Evolutionary conservation across 139 green algal species (phyloP).

Genomic region (Zygnema cylindricum): DNA sequence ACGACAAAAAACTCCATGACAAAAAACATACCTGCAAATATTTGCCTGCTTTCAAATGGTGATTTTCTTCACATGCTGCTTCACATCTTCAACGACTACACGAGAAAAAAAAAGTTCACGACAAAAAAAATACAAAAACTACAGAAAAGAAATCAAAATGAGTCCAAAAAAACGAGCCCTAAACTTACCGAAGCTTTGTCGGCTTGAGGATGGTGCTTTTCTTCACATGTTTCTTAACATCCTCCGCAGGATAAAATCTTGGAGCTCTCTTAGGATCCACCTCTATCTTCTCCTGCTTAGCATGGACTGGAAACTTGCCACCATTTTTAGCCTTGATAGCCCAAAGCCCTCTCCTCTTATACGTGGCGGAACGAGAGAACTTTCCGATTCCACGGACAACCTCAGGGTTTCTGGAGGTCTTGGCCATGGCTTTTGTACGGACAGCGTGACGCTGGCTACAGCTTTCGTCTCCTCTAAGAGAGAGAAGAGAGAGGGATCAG

Average conservation of each 20-base stretch:
- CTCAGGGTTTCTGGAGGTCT: conserved; percentile 26
- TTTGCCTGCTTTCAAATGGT: too few relatives aligned
- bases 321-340: conserved; percentile 96
- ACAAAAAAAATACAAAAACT: too few relatives aligned
- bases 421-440: conserved; percentile 37
- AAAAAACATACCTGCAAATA: too few relatives aligned
- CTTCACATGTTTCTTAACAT: conserved; percentile 83
- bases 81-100: too few relatives aligned
- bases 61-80: too few relatives aligned
- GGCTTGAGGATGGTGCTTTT: conserved; percentile 70
- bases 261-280: conserved; percentile 70
- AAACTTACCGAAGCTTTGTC: conserved; percentile 82
- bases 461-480: too few relatives aligned
- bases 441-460: too few relatives aligned
- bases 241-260: conserved; percentile 93
- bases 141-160: too few relatives aligned
- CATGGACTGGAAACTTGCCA: conserved; percentile 88
- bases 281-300: conserved; percentile 67
- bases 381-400: conserved; percentile 68
- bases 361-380: conserved; percentile 71
- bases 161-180: too few relatives aligned
- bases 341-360: conserved; percentile 81
- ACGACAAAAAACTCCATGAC: too few relatives aligned
- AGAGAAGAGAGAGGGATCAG: too few relatives aligned
- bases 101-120: too few relatives aligned